Base-by-base conservation (phyloP, 2,329 filamentous ascomycete species). In the Aspergillus arachidicola region DNA sequence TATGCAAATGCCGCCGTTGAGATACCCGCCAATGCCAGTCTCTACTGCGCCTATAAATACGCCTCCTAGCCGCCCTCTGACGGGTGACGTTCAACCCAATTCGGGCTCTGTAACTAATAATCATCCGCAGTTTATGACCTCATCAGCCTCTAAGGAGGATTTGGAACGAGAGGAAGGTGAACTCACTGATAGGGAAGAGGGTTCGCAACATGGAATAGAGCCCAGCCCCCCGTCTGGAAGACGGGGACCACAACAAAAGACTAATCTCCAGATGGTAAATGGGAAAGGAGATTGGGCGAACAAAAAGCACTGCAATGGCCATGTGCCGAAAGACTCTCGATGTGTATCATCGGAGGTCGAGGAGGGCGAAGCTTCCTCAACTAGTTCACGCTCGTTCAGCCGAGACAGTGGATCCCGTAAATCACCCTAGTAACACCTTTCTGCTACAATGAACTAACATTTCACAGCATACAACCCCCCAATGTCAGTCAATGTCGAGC, bases 131-230 rank as follows among this genome's bases (percentile, higher is more conserved):
- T 61, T 32, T 21, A 50, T 50, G n/a, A 34, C 45, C 19, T 73
- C 73, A 56, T 53, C 76, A 12, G 65, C 66, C 34, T 71, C 75
- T 19, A 71, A 75, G 34, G 68, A 75, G 56, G 74, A 82, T 53
- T 75, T 76, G 60, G 83, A 85, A 61, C 80, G 80, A 61, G 91
- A 95, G 71, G 92, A 96, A 71, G 91, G 91, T 19, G 92, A 96
- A 75, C 75, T 95, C 34, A 91, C 87, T 66, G 92, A 94, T 69
- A 86, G 83, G 21, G 88, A 90, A 69, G 82, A 85, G 11, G 50
- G 53, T 21, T 50, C 50, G 10, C 50, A 48, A 10, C 46, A 45
- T 30, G 36, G 26, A 16, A 23, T 28, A 16, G 51, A 19, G 14
- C 32, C 36, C 19, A 57, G 51, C 16, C 19, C 53, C 21, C n/a